Base-by-base conservation (phyloP, 768 basidiomycete species). In the Fomitopsis serialis region DNA sequence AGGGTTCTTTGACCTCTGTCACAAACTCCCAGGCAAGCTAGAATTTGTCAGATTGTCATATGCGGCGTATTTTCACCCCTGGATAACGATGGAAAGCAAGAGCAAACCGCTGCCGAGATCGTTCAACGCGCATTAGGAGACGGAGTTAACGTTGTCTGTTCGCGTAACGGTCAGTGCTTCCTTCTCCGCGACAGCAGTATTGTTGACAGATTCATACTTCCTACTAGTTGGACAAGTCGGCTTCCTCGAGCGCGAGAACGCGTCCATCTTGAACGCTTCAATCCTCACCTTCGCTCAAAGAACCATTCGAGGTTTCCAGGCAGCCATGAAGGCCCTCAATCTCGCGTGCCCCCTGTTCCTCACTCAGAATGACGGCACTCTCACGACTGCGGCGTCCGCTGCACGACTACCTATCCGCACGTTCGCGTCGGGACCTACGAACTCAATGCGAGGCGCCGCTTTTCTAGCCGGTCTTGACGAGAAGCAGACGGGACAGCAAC, bases 401-500 rank as follows among this genome's bases (percentile, higher is more conserved):
- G 78, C 77, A 0, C 69, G 70, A 24, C 70, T 85, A 35, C 85
- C 85, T 2, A 80, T 87, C 60, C 74, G 78, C 49, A 87, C 85
- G 0, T 87, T 78, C 51, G 50, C 66, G n/a, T 61, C 59, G 9
- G 62, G 65, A 4, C 78, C 83, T 3, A 86, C 84, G 1, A 85
- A 85, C 62, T 84, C 81, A 1, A 86, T 85, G 83, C 71, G 84
- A 45, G 84, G 84, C 10, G 84, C 82, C 4, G 78, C 78, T 3
- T 84, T 79, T 62, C 70, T 85, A 4, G 76, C 83, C 1, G 75
- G 74, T 10, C 64, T 72, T 40, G 70, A 69, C 54, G 65, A 8
- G 52, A 29, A n/a, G 24, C 43, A 40, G 37, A 42, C 53, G 9
- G 42, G 32, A 22, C 53, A 56, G 50, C 42, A 59, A 44, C 56